Percentiles rank a stretch among this genome's conserved stretches.
These are phyloP conservation scores for Eucalyptus dawsonii DNA, from an alignment of 345 rosid species.

Conservation along the genomic window DNA sequence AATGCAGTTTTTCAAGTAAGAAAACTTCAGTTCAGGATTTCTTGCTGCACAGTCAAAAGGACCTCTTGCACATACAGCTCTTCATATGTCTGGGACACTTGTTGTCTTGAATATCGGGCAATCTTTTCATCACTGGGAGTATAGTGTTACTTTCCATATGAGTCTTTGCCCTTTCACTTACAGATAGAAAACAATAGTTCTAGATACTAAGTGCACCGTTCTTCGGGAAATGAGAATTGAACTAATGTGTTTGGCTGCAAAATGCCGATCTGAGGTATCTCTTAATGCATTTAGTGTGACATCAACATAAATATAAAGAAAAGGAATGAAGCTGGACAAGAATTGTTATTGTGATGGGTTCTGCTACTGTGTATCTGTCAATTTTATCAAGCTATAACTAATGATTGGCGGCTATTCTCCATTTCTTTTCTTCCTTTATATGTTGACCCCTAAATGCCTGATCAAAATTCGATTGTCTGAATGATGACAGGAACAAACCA, in stretches of 20 bases:
- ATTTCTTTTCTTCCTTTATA: neutral
- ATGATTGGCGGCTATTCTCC: neutral
- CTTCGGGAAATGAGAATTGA: neutral
- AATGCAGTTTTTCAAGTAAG: neutral
- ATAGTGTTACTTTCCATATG: neutral
- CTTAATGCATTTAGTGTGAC: neutral
- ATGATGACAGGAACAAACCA: neutral
- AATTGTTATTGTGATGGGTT: neutral
- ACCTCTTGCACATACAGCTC: neutral
- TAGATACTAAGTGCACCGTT: neutral
- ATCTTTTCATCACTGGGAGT: neutral
- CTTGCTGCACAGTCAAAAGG: neutral
- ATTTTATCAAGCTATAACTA: neutral
- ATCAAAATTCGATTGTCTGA: neutral
- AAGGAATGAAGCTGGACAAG: neutral
- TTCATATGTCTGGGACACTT: neutral
- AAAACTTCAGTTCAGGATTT: neutral
- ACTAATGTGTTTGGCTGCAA: neutral
- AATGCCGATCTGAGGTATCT: neutral
- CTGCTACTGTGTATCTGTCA: neutral
- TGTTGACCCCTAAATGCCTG: neutral
- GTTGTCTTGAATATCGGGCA: neutral
- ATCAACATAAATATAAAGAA: neutral
- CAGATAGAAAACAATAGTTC: neutral
- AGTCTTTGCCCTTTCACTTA: neutral